phyloP scores from a whole-genome alignment of 139 green algal species.

The Chlorella sp. region DNA sequence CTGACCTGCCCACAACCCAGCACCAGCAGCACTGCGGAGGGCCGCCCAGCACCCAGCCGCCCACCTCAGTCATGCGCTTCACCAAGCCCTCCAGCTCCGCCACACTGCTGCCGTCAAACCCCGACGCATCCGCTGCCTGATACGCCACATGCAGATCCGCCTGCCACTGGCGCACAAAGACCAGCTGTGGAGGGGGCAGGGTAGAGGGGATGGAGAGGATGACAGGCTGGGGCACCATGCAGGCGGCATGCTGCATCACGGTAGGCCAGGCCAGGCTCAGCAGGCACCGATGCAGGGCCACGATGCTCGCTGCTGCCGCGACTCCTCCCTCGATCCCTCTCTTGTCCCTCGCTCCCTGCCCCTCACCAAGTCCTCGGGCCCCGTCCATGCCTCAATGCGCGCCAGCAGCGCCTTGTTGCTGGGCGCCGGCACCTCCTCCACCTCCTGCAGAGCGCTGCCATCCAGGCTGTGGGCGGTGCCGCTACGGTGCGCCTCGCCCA shows the following conservation, averaged over 20 bases:
- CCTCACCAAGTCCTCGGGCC: constrained; percentile 17
- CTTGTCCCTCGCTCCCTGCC: not conserved
- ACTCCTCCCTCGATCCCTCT: too few species aligned
- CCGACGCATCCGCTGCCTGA: not conserved
- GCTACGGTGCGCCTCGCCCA: not conserved
- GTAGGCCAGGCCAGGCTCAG: too few species aligned
- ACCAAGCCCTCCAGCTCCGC: not conserved
- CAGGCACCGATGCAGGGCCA: too few species aligned
- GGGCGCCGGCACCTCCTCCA: not conserved
- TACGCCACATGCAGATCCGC: not conserved
- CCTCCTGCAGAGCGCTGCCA: constrained; percentile 9
- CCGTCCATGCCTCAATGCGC: not conserved
- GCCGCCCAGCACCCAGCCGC: too few species aligned
- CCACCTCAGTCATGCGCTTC: not conserved
- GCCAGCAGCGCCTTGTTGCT: constrained; percentile 8
- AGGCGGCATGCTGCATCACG: too few species aligned
- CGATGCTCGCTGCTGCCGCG: too few species aligned
- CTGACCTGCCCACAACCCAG: too few species aligned
- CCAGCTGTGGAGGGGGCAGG: not conserved
- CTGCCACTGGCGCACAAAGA: not conserved
- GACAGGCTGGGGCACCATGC: too few species aligned
- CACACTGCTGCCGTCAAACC: not conserved
- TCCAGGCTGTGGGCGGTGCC: not conserved
- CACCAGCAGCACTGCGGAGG: too few species aligned
- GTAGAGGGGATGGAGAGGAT: too few species aligned